Evolutionary conservation across 2,329 filamentous ascomycete species (phyloP), one percentile per base, ranked within the genome.

Genomic region (Neonectria sp.): DNA sequence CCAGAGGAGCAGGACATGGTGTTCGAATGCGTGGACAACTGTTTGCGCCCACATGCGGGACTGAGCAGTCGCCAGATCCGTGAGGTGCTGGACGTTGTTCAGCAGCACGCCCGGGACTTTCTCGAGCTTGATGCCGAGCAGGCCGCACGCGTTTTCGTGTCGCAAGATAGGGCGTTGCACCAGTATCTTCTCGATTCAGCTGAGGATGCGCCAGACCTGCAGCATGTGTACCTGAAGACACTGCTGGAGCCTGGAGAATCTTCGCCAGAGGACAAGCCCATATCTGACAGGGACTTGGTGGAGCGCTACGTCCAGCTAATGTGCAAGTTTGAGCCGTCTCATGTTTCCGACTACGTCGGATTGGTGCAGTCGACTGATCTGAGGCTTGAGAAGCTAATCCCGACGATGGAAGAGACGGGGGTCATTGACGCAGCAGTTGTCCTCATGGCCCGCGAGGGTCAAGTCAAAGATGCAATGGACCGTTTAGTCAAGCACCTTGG

Each of bases 351-450:
- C 62, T 99, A 96, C 78, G 89, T 98, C 31, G 91, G 92, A 43
- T 79, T 89, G 2, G 86, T 97, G 3, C 93, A 94, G 72, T 91
- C 91, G 3, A 91, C 92, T 12, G 91, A 98, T 77, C 82, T 99
- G 31, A 88, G 91, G 27, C 86, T 99, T 0, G 93, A 96, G 13
- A 88, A 90, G 59, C 86, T 99, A 1, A 85, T 99, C 8, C 95
- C 95, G 4, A 91, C 91, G 0, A 94, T 99, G 86, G 97, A 99
- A 80, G 89, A 92, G 69, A 95, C 91, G 48, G 95, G 95, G 1
- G 93, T 96, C 6, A 90, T 99, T 52, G 96, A 99, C 82, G 97
- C 95, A 5, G 95, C 95, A 1, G 93, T 99, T 7, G 90, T 97
- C 2, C 86, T 99, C 11, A 92, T 99, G 87, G 94, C 94, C 45